phyloP scores from a whole-genome alignment of 2,329 filamentous ascomycete genomes.

The Echinosphaeria canescens region DNA sequence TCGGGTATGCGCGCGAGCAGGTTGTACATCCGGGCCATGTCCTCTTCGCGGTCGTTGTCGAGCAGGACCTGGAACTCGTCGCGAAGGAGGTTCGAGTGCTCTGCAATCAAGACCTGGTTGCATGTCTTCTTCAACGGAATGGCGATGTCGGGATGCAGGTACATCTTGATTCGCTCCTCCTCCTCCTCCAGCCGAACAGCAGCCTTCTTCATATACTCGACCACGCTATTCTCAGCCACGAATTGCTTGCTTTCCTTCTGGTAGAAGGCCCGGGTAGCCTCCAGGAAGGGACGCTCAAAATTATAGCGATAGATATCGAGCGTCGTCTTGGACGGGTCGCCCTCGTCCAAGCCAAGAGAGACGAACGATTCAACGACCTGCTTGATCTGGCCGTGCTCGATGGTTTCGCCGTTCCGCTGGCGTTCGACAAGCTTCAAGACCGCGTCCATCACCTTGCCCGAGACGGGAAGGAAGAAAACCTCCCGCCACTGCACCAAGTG shows the following conservation, averaged over 20 bases:
- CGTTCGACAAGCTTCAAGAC: slow-evolving; percentile 93
- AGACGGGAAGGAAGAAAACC: slow-evolving; percentile 70
- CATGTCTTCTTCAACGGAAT: slow-evolving; percentile 68
- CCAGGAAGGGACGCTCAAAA: slow-evolving; percentile 84
- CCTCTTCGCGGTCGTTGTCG: slow-evolving; percentile 85
- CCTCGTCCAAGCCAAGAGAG: slow-evolving; percentile 81
- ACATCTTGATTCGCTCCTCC: slow-evolving; percentile 80
- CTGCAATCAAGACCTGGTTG: slow-evolving; percentile 72
- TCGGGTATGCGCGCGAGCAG: slow-evolving; percentile 77
- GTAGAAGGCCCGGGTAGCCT: slow-evolving; percentile 71
- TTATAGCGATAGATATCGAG: slow-evolving; percentile 84
- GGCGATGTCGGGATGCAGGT: slow-evolving; percentile 79
- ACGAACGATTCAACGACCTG: slow-evolving; percentile 93
- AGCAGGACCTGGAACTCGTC: slow-evolving; percentile 92
- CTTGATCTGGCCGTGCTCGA: slow-evolving; percentile 94
- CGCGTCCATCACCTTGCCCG: slow-evolving; percentile 80
- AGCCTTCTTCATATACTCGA: slow-evolving; percentile 99
- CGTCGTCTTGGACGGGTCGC: slow-evolving; percentile 81
- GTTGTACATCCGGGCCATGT: slow-evolving; percentile 92
- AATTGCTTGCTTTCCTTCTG: slow-evolving; percentile 84
- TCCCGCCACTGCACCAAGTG: slow-evolving; percentile 92
- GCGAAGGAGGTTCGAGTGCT: slow-evolving; percentile 66
- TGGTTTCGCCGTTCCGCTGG: slow-evolving; percentile 92
- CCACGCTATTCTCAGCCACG: slow-evolving; percentile 87
- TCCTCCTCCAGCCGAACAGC: slow-evolving; percentile 78